Evolutionary conservation across 352 stramenopile genomes (phyloP).

Genomic region (Pythium aphanidermatum): DNA sequence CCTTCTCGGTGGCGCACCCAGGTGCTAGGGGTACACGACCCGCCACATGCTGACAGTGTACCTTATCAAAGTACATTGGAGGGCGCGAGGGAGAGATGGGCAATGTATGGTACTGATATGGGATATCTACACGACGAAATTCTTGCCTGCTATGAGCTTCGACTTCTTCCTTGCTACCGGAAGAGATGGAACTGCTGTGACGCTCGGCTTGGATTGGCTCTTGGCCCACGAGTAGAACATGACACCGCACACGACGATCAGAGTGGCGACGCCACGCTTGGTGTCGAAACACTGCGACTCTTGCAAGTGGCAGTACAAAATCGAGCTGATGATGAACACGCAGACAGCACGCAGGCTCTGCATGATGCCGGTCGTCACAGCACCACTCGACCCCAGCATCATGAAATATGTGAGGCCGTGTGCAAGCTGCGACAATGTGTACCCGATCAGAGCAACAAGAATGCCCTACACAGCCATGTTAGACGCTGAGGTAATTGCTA

Average conservation of each 20-base stretch:
- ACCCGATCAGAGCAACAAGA: constrained; percentile 48
- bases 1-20: too few relatives aligned
- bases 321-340: constrained; percentile 76
- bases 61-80: too few relatives aligned
- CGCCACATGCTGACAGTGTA: too few relatives aligned
- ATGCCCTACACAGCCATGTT: constrained; percentile 29
- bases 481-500: not conserved
- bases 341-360: constrained; percentile 83
- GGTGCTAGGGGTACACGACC: too few relatives aligned
- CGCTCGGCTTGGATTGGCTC: constrained; percentile 48
- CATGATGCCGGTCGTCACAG: constrained; percentile 84
- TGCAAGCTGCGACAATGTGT: constrained; percentile 75
- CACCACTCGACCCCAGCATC: constrained; percentile 71
- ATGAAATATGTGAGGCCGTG: constrained; percentile 85
- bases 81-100: too few relatives aligned
- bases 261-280: constrained; percentile 71
- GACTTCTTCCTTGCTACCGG: constrained; percentile 8
- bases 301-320: constrained; percentile 80
- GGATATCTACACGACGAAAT: constrained; percentile 64
- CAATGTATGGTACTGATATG: too few relatives aligned
- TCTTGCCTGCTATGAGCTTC: constrained; percentile 61
- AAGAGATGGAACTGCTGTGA: constrained; percentile 5
- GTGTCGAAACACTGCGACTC: constrained; percentile 85
- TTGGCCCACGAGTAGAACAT: constrained; percentile 87
- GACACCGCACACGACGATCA: constrained; percentile 73